Evolutionary conservation across 148 eudicot species (phyloP).

Genomic region (Mesembryanthemum crystallinum): DNA sequence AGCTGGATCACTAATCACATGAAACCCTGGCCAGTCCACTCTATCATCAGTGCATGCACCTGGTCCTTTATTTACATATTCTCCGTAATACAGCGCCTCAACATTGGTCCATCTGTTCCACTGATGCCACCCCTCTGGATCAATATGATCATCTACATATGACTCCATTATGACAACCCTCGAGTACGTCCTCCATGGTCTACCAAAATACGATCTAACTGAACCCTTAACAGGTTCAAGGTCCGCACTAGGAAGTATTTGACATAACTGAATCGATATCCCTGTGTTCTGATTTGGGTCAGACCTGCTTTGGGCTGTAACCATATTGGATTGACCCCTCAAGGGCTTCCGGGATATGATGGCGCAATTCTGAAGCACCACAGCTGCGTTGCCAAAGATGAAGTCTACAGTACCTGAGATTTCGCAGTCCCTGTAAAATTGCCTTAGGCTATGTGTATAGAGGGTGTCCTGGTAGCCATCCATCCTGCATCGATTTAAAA

Average conservation of each 20-base stretch:
- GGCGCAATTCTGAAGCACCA: slow-evolving; percentile 5
- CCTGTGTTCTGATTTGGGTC: not conserved
- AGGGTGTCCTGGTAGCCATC: slow-evolving; percentile 14
- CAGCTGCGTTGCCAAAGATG: slow-evolving; percentile 17
- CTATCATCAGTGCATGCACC: no score
- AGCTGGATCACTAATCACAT: no score
- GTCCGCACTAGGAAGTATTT: not conserved
- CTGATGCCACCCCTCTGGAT: not conserved
- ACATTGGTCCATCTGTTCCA: no score
- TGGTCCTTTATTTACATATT: no score
- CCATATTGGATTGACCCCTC: not conserved
- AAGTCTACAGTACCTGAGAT: slow-evolving; percentile 9
- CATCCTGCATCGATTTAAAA: not conserved
- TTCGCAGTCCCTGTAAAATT: not conserved
- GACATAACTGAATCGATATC: not conserved
- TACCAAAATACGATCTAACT: not conserved
- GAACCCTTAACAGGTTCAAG: not conserved
- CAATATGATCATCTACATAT: not conserved
- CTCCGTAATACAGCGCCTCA: no score
- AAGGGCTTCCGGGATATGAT: not conserved
- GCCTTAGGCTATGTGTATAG: not conserved
- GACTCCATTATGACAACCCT: not conserved
- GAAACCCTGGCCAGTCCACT: no score
- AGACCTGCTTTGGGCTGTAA: not conserved
- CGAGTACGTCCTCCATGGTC: not conserved